These are phyloP conservation scores for Endoconidiophora laricicola DNA, from an alignment of 2,329 filamentous ascomycete species.

Conservation along the genomic window DNA sequence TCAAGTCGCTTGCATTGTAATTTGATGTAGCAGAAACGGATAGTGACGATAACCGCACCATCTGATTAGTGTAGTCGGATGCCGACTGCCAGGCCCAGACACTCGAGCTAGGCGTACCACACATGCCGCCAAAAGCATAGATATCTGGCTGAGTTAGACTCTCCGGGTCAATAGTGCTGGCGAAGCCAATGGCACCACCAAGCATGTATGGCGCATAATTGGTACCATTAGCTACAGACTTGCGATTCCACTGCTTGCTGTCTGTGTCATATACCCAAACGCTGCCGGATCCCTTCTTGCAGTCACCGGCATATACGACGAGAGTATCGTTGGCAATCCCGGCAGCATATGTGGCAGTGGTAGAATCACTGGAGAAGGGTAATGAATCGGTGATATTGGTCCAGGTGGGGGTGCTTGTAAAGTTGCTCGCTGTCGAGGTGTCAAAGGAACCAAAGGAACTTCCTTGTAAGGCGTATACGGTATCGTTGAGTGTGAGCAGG, in stretches of 20 bases:
- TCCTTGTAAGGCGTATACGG: constrained; percentile 49
- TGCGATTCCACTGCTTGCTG: constrained; percentile 17
- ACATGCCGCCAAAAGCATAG: constrained; percentile 87
- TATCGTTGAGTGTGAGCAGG: constrained; percentile 19
- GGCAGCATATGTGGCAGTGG: constrained; percentile 46
- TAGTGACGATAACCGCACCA: constrained; percentile 41
- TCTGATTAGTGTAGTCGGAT: constrained; percentile 64
- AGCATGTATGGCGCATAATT: constrained; percentile 30
- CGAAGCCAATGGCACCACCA: constrained; percentile 48
- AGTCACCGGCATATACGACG: constrained; percentile 59
- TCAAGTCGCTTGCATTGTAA: constrained; percentile 9
- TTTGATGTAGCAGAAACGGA: constrained; percentile 24
- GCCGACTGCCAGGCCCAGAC: constrained; percentile 46
- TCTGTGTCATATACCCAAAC: constrained; percentile 53
- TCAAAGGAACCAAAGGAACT: constrained; percentile 36
- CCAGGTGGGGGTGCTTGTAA: constrained; percentile 32
- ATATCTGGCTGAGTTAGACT: constrained; percentile 28
- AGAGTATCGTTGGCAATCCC: constrained; percentile 49
- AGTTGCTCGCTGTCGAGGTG: constrained; percentile 32
- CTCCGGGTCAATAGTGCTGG: constrained; percentile 35
- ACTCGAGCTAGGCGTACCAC: constrained; percentile 21
- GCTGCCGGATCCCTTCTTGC: constrained; percentile 35
- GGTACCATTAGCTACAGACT: constrained; percentile 12
- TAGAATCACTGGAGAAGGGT: constrained; percentile 41
- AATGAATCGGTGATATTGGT: constrained; percentile 37